Base-by-base conservation (phyloP, 441 rosid species). In the Populus tomentosa region DNA sequence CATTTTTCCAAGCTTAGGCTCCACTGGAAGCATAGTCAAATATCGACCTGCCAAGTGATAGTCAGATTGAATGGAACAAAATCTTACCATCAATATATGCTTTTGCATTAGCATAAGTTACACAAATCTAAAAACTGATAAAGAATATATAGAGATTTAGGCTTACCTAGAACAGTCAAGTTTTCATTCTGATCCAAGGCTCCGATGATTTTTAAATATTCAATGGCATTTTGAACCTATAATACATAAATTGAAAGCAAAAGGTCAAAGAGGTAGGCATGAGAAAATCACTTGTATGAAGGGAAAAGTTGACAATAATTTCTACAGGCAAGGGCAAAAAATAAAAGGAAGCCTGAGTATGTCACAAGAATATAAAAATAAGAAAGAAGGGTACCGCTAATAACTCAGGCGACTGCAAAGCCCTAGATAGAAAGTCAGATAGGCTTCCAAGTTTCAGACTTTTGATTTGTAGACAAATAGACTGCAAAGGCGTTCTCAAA, bases 1-100 rank as follows among this genome's bases (percentile, higher is more conserved):
- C 94, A 94, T 94, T 88, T 94, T 94, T 82, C 98, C 98, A 78
- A 93, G 94, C 85, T 94, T 94, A 76, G 98, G 98, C 88, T 94
- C 98, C 93, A 94, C 80, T 40, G 98, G 98, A 86, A 94, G 92
- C 90, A 83, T 84, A 64, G 90, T 84, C 88, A 93, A 85, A 86
- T 90, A 93, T 71, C 81, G 83, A 69, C 98, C 98, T 94, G 90
- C 74, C 81, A 84, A 79, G 26, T n/a, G 67, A 80, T 21, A 81
- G 35, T 71, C n/a, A 35, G 32, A 76, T 68, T 79, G 32, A 53
- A 67, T 73, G 65, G 74, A 68, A 65, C 70, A 62, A 46, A 75
- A 72, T 21, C 72, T 69, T 68, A 40, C 73, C 13, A 70, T 74
- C 62, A 80, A 35, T 56, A 32, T 69, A 30, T 26, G 7, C 35